These are phyloP conservation scores for Rhizopogon salebrosus DNA, from an alignment of 768 basidiomycete species.

Conservation along the genomic window DNA sequence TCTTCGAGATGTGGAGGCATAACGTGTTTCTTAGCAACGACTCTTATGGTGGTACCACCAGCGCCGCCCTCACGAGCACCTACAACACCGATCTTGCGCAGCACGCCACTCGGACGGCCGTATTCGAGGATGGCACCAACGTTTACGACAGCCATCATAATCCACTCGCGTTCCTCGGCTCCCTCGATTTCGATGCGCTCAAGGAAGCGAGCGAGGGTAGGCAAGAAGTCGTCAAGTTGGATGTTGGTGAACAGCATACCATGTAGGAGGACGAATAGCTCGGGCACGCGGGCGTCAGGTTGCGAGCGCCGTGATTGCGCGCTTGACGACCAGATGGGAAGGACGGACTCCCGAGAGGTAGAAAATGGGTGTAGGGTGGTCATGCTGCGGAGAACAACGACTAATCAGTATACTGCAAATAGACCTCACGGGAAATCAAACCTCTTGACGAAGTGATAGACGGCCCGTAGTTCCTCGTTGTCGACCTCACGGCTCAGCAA, in stretches of 20 bases:
- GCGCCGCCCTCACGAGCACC: constrained; percentile 34
- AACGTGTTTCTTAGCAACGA: constrained; percentile 43
- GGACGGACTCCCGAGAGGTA: constrained; percentile 84
- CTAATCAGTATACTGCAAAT: background rate
- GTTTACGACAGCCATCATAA: constrained; percentile 92
- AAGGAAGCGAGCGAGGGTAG: constrained; percentile 77
- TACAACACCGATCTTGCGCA: constrained; percentile 55
- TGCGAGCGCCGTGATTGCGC: constrained; percentile 59
- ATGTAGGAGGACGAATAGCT: constrained; percentile 88
- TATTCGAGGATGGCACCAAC: constrained; percentile 83
- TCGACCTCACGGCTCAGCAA: constrained; percentile 80
- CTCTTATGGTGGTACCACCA: constrained; percentile 35
- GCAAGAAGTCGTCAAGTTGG: constrained; percentile 85
- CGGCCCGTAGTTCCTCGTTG: constrained; percentile 73
- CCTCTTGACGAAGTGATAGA: constrained; percentile 97
- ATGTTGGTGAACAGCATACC: constrained; percentile 98
- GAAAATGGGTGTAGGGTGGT: constrained; percentile 85
- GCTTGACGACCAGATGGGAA: constrained; percentile 80
- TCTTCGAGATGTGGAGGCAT: constrained; percentile 21
- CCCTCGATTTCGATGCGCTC: constrained; percentile 83
- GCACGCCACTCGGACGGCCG: constrained; percentile 65
- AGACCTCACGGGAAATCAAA: constrained; percentile 28
- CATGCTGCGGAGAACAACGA: constrained; percentile 49
- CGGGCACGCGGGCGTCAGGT: constrained; percentile 68
- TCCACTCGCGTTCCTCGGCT: constrained; percentile 85